These are phyloP conservation scores for Furculomyces boomerangus DNA, from an alignment of 371 early-diverging fungal species.

Conservation along the genomic window DNA sequence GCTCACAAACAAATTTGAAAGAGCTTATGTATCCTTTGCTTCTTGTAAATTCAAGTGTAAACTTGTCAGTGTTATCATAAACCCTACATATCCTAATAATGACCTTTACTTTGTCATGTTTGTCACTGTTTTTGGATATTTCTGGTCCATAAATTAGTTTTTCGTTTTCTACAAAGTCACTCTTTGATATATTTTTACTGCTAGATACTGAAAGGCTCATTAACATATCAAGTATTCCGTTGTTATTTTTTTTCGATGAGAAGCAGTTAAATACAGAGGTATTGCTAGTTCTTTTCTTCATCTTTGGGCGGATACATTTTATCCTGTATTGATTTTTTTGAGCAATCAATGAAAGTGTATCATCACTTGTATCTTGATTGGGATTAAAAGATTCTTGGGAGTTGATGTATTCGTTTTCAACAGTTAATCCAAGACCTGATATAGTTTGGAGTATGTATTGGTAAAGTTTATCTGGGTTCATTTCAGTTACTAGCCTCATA, in stretches of 20 bases:
- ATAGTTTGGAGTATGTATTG: slow-evolving; percentile 41
- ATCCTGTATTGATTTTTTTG: too few relatives aligned
- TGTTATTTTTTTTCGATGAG: too few relatives aligned
- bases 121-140: neutral
- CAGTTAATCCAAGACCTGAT: slow-evolving; percentile 41
- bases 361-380: too few relatives aligned
- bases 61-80: neutral
- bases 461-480: slow-evolving; percentile 48
- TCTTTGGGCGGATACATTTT: too few relatives aligned
- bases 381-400: too few relatives aligned
- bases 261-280: too few relatives aligned
- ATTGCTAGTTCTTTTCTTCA: too few relatives aligned
- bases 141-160: neutral
- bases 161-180: neutral
- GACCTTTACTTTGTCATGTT: neutral
- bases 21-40: neutral
- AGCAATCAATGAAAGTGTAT: too few relatives aligned
- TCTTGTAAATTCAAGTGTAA: neutral
- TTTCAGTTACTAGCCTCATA: too few relatives aligned
- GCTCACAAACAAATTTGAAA: neutral
- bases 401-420: too few relatives aligned
- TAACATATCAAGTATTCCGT: too few relatives aligned
- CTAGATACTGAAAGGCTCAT: too few relatives aligned
- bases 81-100: neutral
- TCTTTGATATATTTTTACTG: slow-evolving; percentile 20